phyloP scores from a whole-genome alignment of 148 eudicot species.

The Oxyria digyna region DNA sequence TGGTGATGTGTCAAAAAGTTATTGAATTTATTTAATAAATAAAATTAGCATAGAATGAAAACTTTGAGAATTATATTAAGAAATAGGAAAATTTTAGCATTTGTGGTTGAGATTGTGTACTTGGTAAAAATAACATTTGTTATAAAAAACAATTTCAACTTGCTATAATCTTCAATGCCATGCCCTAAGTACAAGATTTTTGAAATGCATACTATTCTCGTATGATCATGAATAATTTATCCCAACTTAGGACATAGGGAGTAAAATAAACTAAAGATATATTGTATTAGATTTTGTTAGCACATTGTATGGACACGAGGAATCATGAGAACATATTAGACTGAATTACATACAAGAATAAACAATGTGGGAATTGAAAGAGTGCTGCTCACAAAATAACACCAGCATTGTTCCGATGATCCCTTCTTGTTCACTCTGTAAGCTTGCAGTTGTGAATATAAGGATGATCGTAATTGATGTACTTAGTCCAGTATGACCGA shows the following conservation, averaged over 20 bases:
- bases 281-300: slow-evolving; percentile 4
- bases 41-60: too few species aligned
- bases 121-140: too few species aligned
- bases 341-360: slow-evolving; percentile 34
- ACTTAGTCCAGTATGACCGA: slow-evolving; percentile 66
- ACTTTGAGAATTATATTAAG: too few species aligned
- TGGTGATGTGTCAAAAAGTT: too few species aligned
- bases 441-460: slow-evolving; percentile 64
- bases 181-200: too few species aligned
- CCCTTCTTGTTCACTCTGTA: slow-evolving; percentile 24
- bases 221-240: not conserved
- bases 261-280: not conserved
- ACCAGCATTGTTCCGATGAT: not conserved
- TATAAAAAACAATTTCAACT: too few species aligned
- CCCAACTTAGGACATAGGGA: not conserved
- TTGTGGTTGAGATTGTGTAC: too few species aligned
- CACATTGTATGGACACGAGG: slow-evolving; percentile 1
- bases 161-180: too few species aligned
- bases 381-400: slow-evolving; percentile 18
- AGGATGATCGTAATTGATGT: slow-evolving; percentile 68
- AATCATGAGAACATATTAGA: slow-evolving; percentile 11
- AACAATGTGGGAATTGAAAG: slow-evolving; percentile 20
- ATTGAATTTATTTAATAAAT: too few species aligned
- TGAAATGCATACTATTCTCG: too few species aligned
- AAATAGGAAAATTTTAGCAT: too few species aligned